phyloP scores from a whole-genome alignment of 768 basidiomycete genomes.

The Tricholoma flavovirens region DNA sequence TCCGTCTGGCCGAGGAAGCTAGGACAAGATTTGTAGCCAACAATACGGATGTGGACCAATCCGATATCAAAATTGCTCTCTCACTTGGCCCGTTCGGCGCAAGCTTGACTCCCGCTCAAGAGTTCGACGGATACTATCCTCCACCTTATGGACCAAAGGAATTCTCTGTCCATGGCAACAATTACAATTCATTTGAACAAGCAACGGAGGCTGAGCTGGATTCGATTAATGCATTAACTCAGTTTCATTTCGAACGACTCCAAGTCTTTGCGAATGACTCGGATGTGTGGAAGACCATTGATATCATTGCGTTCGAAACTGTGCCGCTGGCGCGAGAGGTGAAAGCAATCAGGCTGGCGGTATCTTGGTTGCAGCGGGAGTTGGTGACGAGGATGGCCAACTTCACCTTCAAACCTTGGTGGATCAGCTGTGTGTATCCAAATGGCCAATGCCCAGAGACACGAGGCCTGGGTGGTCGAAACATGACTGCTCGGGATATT shows the following conservation, averaged over 20 bases:
- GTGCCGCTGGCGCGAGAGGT: constrained; percentile 65
- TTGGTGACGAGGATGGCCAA: constrained; percentile 4
- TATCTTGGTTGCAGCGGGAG: constrained; percentile 32
- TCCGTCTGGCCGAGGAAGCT: constrained; percentile 47
- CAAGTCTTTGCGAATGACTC: constrained; percentile 43
- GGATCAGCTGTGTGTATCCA: constrained; percentile 66
- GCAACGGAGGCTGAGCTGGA: constrained; percentile 24
- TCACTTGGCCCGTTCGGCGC: constrained; percentile 76
- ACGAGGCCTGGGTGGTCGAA: constrained; percentile 12
- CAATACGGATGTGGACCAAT: constrained; percentile 2
- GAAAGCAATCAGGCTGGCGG: constrained; percentile 56
- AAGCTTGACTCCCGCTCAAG: constrained; percentile 57
- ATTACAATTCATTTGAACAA: constrained; percentile 38
- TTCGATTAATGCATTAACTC: constrained; percentile 46
- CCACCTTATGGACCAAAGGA: constrained; percentile 64
- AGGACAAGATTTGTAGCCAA: constrained; percentile 23
- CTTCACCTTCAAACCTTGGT: constrained; percentile 54
- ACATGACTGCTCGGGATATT: constrained; percentile 33
- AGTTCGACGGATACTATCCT: constrained; percentile 72
- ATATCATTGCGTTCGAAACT: constrained; percentile 74
- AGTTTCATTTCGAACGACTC: constrained; percentile 63
- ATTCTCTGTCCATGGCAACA: constrained; percentile 27
- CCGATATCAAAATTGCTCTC: constrained; percentile 47
- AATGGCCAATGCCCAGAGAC: constrained; percentile 41
- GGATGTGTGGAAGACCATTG: constrained; percentile 49